These are phyloP conservation scores for Lipomyces spencermartinsiae DNA, from an alignment of 805 yeast genomes.

Conservation along the genomic window DNA sequence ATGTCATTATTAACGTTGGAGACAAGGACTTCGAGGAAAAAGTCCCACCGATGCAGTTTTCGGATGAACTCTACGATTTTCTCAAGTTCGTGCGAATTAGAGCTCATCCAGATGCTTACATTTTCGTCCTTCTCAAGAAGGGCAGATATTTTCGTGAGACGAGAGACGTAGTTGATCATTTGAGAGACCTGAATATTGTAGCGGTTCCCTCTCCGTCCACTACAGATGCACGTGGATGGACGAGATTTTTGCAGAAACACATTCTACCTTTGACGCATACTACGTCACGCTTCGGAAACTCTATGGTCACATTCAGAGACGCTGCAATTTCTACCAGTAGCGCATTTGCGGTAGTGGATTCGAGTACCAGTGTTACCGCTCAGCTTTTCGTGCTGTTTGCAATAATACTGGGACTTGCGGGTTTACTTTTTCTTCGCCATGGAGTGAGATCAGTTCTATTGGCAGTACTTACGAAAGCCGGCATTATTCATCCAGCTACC, in stretches of 20 bases:
- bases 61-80: constrained; percentile 27
- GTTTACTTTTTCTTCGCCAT: constrained; percentile 4
- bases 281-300: constrained; percentile 12
- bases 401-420: neutral
- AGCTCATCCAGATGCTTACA: constrained; percentile 29
- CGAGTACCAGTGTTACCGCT: neutral
- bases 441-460: neutral
- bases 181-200: constrained; percentile 13
- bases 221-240: constrained; percentile 12
- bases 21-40: constrained; percentile 19
- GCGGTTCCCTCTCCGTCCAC: constrained; percentile 10
- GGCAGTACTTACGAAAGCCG: neutral
- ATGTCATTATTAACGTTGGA: constrained; percentile 32
- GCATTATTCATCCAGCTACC: neutral
- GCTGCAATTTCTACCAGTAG: neutral
- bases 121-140: constrained; percentile 23
- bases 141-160: constrained; percentile 24
- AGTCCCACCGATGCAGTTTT: constrained; percentile 16
- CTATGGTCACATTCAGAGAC: neutral
- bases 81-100: constrained; percentile 14
- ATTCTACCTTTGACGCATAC: constrained; percentile 4
- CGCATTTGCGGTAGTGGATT: neutral
- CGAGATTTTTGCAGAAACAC: constrained; percentile 6
- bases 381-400: neutral
- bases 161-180: constrained; percentile 23